Evolutionary conservation across 2,329 filamentous ascomycete genomes (phyloP).

Genomic region (Nemania sp.): DNA sequence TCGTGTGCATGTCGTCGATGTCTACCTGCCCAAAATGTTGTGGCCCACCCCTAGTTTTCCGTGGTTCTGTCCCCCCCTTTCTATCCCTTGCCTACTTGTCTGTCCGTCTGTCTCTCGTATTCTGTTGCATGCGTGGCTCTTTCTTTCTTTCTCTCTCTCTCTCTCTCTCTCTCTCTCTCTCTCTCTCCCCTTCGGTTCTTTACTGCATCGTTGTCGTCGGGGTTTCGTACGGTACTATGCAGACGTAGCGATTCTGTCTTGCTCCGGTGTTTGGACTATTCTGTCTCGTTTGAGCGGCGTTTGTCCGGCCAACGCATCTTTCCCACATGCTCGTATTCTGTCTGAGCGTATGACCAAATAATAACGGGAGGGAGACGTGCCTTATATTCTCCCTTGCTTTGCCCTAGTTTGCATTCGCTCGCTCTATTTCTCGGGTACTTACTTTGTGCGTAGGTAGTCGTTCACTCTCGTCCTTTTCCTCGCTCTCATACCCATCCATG

Average conservation of each 20-base stretch:
- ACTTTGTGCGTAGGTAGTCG: background rate
- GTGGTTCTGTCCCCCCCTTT: background rate
- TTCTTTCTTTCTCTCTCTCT: background rate
- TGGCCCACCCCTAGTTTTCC: background rate
- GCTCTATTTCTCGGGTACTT: background rate
- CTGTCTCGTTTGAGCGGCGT: background rate
- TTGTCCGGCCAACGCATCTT: background rate
- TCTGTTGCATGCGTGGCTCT: background rate
- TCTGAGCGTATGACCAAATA: background rate
- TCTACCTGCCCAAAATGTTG: background rate
- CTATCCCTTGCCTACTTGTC: background rate
- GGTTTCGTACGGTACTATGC: background rate
- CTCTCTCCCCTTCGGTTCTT: background rate
- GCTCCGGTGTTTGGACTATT: background rate
- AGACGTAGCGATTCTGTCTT: background rate
- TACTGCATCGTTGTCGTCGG: background rate
- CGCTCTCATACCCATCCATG: background rate
- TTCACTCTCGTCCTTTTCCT: background rate
- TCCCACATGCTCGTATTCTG: constrained; percentile 7
- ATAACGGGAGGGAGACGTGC: background rate
- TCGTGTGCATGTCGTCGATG: background rate
- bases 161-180: background rate
- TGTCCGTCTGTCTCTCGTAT: background rate
- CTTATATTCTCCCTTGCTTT: constrained; percentile 3
- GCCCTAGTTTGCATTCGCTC: background rate